Conservation (phyloP, 306 rosid species). For the Purshia tridentata region DNA sequence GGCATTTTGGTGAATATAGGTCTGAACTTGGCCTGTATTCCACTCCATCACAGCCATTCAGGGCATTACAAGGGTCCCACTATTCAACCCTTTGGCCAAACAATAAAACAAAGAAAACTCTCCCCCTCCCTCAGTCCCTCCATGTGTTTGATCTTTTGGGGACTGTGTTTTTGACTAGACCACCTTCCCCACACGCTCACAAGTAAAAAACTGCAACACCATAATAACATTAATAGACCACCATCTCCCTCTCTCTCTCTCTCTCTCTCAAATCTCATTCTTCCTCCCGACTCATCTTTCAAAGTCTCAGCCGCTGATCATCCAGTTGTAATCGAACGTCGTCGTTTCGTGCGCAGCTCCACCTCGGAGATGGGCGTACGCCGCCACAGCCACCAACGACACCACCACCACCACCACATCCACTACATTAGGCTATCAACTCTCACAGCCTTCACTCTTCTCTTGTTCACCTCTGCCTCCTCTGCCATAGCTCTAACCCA, state of each 20-base stretch:
- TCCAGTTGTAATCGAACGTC: no score
- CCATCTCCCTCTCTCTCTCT: conserved; percentile 7
- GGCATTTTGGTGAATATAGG: conserved; percentile 20
- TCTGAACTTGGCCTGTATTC: neutral
- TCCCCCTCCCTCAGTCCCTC: neutral
- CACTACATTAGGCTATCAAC: conserved; percentile 25
- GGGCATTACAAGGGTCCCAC: conserved; percentile 31
- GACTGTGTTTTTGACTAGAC: conserved; percentile 51
- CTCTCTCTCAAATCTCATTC: neutral
- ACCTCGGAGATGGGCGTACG: conserved; percentile 50
- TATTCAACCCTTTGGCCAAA: conserved; percentile 16
- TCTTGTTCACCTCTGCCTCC: conserved; percentile 48
- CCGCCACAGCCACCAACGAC: conserved; percentile 40
- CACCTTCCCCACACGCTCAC: conserved; percentile 28
- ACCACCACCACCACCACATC: conserved; percentile 11
- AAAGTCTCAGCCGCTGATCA: no score
- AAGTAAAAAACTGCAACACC: conserved; percentile 35
- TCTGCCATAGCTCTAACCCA: conserved; percentile 28
- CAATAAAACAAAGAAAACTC: conserved; percentile 32
- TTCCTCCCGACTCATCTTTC: neutral
- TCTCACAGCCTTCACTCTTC: conserved; percentile 51
- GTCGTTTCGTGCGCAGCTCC: conserved; percentile 28
- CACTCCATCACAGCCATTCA: conserved; percentile 41
- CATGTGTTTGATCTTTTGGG: conserved; percentile 23
- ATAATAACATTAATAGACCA: neutral